These are phyloP conservation scores for Ambrosiella xylebori DNA, from an alignment of 2,329 filamentous ascomycete genomes.

Conservation along the genomic window DNA sequence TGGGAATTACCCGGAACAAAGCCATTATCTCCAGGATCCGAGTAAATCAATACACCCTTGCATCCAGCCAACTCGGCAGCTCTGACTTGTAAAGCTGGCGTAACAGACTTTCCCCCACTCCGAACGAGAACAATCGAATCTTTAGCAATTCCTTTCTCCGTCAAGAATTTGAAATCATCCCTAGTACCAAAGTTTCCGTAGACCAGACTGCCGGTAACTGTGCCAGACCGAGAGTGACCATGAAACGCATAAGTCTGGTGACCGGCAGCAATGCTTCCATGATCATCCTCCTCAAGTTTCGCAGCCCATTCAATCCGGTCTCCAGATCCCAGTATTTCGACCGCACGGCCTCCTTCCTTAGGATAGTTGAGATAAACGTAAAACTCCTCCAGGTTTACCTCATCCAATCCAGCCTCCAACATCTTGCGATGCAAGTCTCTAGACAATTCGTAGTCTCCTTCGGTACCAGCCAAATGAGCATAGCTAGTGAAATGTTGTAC, in stretches of 20 bases:
- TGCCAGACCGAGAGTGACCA: conserved; percentile 71
- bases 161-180: conserved; percentile 61
- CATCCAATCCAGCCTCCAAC: conserved; percentile 51
- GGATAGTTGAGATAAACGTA: conserved; percentile 90
- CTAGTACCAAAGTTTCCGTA: conserved; percentile 85
- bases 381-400: conserved; percentile 61
- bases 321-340: conserved; percentile 61
- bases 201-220: conserved; percentile 69
- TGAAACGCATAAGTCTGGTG: conserved; percentile 70
- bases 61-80: conserved; percentile 77
- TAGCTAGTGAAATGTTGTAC: conserved; percentile 64
- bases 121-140: conserved; percentile 70
- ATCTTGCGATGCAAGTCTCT: conserved; percentile 73
- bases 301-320: conserved; percentile 55
- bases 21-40: conserved; percentile 72
- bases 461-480: conserved; percentile 83
- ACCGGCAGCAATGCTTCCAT: conserved; percentile 37
- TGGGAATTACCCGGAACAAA: conserved; percentile 61
- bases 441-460: conserved; percentile 75
- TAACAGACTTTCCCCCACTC: conserved; percentile 56
- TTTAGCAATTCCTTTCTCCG: conserved; percentile 53
- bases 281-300: conserved; percentile 59
- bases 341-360: conserved; percentile 53
- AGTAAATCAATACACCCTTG: conserved; percentile 79
- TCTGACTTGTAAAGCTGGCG: conserved; percentile 70